phyloP scores from a whole-genome alignment of 2,329 filamentous ascomycete genomes.

The Penicillium sp. region DNA sequence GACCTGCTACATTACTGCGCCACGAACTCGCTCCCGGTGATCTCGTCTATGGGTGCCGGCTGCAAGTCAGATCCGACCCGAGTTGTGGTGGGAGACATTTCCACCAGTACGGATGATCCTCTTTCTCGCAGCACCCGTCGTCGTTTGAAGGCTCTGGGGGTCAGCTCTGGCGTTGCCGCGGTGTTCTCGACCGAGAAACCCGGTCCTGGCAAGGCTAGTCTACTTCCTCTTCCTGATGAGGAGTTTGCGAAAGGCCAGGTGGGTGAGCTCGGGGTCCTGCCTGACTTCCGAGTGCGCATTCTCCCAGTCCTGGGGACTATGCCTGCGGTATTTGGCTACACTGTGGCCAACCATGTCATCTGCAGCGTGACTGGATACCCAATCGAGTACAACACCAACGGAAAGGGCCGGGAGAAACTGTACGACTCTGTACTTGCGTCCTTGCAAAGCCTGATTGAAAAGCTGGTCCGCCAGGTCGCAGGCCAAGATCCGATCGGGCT shows the following conservation, averaged over 20 bases:
- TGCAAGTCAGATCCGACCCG: slow-evolving; percentile 85
- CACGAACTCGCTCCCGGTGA: slow-evolving; percentile 71
- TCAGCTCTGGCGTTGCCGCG: slow-evolving; percentile 81
- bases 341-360: slow-evolving; percentile 88
- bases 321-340: slow-evolving; percentile 93
- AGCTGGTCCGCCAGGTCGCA: slow-evolving; percentile 59
- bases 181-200: slow-evolving; percentile 91
- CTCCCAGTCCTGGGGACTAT: slow-evolving; percentile 93
- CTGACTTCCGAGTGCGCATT: slow-evolving; percentile 92
- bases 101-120: slow-evolving; percentile 79
- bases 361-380: slow-evolving; percentile 79
- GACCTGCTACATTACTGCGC: slow-evolving; percentile 84
- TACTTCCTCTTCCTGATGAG: slow-evolving; percentile 81
- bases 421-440: slow-evolving; percentile 78
- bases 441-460: slow-evolving; percentile 76
- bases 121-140: slow-evolving; percentile 81
- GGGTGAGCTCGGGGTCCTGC: slow-evolving; percentile 79
- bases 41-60: slow-evolving; percentile 93
- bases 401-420: slow-evolving; percentile 83
- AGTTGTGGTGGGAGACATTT: slow-evolving; percentile 89
- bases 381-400: slow-evolving; percentile 69
- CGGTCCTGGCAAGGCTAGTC: slow-evolving; percentile 83
- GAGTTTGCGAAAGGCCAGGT: slow-evolving; percentile 85
- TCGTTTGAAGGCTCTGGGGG: slow-evolving; percentile 69
- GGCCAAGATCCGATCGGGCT: slow-evolving; percentile 63